phyloP scores from a whole-genome alignment of 2,329 filamentous ascomycete genomes.

The Beauveria rudraprayagi region DNA sequence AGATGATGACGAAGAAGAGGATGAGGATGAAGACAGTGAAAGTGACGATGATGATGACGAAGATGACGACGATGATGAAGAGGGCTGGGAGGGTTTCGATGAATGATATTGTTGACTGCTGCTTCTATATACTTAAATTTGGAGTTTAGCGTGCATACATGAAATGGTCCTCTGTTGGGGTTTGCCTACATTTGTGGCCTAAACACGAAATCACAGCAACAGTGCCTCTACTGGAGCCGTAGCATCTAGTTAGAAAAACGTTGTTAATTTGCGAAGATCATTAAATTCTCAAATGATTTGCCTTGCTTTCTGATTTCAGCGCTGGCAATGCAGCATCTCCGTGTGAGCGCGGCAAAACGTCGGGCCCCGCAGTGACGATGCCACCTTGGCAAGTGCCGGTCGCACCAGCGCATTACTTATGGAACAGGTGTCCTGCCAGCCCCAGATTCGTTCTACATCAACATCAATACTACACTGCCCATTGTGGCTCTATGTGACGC shows the following conservation, averaged over 20 bases:
- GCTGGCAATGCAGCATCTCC: too few species aligned
- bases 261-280: too few species aligned
- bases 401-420: not conserved
- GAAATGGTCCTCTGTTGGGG: not conserved
- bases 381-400: not conserved
- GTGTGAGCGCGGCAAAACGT: slow-evolving; percentile 9
- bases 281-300: too few species aligned
- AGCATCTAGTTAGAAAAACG: too few species aligned
- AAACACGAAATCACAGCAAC: not conserved
- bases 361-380: slow-evolving; percentile 8
- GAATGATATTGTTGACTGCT: slow-evolving; percentile 11
- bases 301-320: too few species aligned
- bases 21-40: slow-evolving; percentile 12
- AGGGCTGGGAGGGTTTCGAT: slow-evolving; percentile 15
- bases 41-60: not conserved
- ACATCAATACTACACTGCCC: not conserved
- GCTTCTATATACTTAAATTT: not conserved
- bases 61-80: not conserved
- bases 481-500: slow-evolving; percentile 10
- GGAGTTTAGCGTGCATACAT: not conserved
- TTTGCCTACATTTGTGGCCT: not conserved
- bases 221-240: too few species aligned
- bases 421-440: slow-evolving; percentile 6
- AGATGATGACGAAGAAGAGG: slow-evolving; percentile 21
- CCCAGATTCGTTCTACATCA: not conserved